A percentile compares a stretch with the other conserved stretches of the same genome.
Evolutionary conservation across 768 basidiomycete species (phyloP).

Genomic region (Russula compacta): DNA sequence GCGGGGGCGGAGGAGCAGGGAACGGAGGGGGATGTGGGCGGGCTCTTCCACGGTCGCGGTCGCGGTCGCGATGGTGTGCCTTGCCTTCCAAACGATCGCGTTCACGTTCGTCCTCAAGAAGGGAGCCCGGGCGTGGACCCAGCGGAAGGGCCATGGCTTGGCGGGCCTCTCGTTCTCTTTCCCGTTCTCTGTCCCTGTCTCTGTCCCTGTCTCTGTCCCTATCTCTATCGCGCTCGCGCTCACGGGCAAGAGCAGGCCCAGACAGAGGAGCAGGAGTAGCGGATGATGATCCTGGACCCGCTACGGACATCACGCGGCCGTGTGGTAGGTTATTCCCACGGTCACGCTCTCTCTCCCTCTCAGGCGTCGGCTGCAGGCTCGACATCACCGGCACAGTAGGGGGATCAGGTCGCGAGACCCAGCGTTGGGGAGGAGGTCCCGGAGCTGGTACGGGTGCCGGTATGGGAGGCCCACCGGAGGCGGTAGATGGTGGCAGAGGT

Average conservation of each 20-base stretch:
- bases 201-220: conserved; percentile 23
- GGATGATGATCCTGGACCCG: conserved; percentile 4
- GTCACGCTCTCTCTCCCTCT: conserved; percentile 18
- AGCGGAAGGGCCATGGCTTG: conserved; percentile 3
- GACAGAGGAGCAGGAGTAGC: conserved; percentile 12
- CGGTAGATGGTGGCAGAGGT: conserved; percentile 4
- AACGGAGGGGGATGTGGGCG: conserved; percentile 13
- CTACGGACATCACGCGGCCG: conserved; percentile 1
- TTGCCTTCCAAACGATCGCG: conserved; percentile 18
- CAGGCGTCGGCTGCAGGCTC: conserved; percentile 23
- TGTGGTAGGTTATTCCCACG: conserved; percentile 12
- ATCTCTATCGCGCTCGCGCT: conserved; percentile 14
- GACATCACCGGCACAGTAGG: conserved; percentile 27
- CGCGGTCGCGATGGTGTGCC: conserved; percentile 6
- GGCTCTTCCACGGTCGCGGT: conserved; percentile 23
- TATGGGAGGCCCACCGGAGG: conserved; percentile 9
- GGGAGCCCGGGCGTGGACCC: conserved; percentile 3
- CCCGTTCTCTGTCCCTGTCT: conserved; percentile 13
- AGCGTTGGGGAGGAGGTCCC: conserved; percentile 16
- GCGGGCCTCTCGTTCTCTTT: conserved; percentile 4
- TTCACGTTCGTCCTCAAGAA: conserved; percentile 17
- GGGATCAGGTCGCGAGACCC: conserved; percentile 7
- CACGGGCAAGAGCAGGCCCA: conserved; percentile 11
- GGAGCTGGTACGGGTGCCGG: conserved; percentile 8
- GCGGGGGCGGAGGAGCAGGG: conserved; percentile 7